A percentile compares a stretch with the other conserved stretches of the same genome.
Evolutionary conservation across 2,329 filamentous ascomycete genomes (phyloP).

Genomic region (Lachnellula arida): DNA sequence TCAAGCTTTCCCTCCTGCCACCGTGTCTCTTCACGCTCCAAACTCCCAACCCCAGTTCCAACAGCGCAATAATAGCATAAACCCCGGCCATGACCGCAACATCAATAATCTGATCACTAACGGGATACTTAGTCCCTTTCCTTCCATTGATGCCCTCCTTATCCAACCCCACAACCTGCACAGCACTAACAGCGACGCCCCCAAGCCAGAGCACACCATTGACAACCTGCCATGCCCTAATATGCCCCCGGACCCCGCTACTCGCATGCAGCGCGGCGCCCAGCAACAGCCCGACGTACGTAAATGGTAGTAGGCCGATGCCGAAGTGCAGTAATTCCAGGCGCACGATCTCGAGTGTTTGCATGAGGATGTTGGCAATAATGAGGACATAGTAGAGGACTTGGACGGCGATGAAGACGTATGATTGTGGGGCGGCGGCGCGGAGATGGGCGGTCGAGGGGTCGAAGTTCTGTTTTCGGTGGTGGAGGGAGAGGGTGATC

Average conservation of each 20-base stretch:
- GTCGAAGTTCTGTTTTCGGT: constrained; percentile 19
- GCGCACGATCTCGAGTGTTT: constrained; percentile 32
- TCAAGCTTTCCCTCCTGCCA: constrained; percentile 1
- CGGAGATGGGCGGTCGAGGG: constrained; percentile 22
- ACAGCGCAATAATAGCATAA: constrained; percentile 26
- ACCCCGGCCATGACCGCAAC: constrained; percentile 33
- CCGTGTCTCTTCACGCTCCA: constrained; percentile 17
- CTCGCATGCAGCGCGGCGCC: constrained; percentile 24
- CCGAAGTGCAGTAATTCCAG: constrained; percentile 29
- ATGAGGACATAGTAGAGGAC: constrained; percentile 31
- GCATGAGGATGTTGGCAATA: constrained; percentile 30
- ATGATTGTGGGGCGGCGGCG: constrained; percentile 5
- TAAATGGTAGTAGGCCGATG: constrained; percentile 33
- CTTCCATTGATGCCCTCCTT: constrained; percentile 27
- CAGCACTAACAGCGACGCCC: constrained; percentile 24
- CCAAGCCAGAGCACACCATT: constrained; percentile 31
- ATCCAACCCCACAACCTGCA: constrained; percentile 29
- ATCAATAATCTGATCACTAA: constrained; percentile 32
- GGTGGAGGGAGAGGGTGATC: constrained; percentile 16
- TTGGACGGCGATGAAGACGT: constrained; percentile 13
- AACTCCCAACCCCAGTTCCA: constrained; percentile 26
- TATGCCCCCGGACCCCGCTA: constrained; percentile 18
- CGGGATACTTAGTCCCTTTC: constrained; percentile 31
- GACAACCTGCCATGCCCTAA: constrained; percentile 24
- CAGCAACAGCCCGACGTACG: constrained; percentile 29